A percentile compares a stretch with the other conserved stretches of the same genome.
These are phyloP conservation scores for Ophiostoma angusticollis DNA, from an alignment of 2,329 filamentous ascomycete genomes.

Conservation along the genomic window DNA sequence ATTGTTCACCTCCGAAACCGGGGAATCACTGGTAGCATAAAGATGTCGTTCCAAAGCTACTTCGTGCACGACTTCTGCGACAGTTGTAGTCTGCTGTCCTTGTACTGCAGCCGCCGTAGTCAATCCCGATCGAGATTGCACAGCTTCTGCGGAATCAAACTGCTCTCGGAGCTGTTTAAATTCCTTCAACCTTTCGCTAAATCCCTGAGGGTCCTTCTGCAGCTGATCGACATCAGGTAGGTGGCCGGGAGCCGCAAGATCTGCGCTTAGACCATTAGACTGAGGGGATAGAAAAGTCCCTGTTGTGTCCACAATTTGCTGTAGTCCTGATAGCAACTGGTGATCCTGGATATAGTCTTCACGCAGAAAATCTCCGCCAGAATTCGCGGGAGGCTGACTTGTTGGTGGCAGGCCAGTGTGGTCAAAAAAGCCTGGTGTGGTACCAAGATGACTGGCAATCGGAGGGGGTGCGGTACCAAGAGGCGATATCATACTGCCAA, in stretches of 20 bases:
- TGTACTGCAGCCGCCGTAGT: neutral
- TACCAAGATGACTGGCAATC: conserved; percentile 43
- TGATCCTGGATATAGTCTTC: conserved; percentile 54
- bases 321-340: conserved; percentile 35
- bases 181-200: conserved; percentile 63
- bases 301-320: conserved; percentile 20
- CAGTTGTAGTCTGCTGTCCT: conserved; percentile 6
- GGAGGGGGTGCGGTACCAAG: conserved; percentile 44
- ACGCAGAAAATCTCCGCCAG: conserved; percentile 41
- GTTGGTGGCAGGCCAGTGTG: conserved; percentile 30
- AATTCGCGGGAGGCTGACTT: conserved; percentile 29
- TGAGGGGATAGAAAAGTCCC: conserved; percentile 22
- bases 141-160: conserved; percentile 43
- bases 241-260: conserved; percentile 29
- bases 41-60: conserved; percentile 5
- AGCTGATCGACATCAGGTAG: conserved; percentile 40
- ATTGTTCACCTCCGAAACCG: conserved; percentile 14
- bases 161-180: conserved; percentile 70
- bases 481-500: conserved; percentile 86
- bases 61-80: conserved; percentile 8
- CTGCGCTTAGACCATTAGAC: conserved; percentile 26
- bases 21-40: conserved; percentile 2
- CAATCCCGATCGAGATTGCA: conserved; percentile 16
- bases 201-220: conserved; percentile 42
- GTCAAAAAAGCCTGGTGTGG: conserved; percentile 62